Conservation (phyloP, 2,329 filamentous ascomycete species). For the Meredithiella fracta region DNA sequence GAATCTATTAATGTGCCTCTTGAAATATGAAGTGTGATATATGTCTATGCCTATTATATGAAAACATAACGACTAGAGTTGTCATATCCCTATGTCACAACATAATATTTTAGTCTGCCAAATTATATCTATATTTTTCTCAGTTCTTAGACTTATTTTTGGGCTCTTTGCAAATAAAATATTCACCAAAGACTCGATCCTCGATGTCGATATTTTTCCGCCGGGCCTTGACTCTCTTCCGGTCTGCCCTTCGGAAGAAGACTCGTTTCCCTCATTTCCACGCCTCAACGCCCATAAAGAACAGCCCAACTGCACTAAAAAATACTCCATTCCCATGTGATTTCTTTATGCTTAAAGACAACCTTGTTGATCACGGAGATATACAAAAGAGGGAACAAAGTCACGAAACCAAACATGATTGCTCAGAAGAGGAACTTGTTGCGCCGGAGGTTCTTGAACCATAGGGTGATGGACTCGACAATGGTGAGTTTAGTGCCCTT, state of each 20-base stretch:
- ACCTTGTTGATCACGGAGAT: constrained; percentile 42
- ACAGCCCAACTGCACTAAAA: constrained; percentile 35
- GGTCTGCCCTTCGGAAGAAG: constrained; percentile 21
- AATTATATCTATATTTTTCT: too few species aligned
- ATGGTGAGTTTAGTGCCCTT: constrained; percentile 28
- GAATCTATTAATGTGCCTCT: background rate
- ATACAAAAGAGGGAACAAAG: constrained; percentile 37
- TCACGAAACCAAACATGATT: constrained; percentile 32
- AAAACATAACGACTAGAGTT: background rate
- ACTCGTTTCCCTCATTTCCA: constrained; percentile 44
- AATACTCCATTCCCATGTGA: constrained; percentile 47
- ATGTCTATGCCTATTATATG: background rate
- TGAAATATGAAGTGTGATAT: too few species aligned
- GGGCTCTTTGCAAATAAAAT: constrained; percentile 16
- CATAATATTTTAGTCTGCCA: too few species aligned
- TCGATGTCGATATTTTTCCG: constrained; percentile 27
- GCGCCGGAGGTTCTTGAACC: constrained; percentile 50
- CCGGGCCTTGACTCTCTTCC: constrained; percentile 17
- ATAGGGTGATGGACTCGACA: constrained; percentile 40
- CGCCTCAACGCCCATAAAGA: constrained; percentile 40
- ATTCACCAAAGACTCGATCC: constrained; percentile 25
- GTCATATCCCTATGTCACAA: too few species aligned
- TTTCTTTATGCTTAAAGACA: constrained; percentile 44
- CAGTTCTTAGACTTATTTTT: background rate
- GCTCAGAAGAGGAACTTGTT: constrained; percentile 59